These are phyloP conservation scores for Aspergillus sp. DNA, from an alignment of 2,329 filamentous ascomycete species.

Conservation along the genomic window DNA sequence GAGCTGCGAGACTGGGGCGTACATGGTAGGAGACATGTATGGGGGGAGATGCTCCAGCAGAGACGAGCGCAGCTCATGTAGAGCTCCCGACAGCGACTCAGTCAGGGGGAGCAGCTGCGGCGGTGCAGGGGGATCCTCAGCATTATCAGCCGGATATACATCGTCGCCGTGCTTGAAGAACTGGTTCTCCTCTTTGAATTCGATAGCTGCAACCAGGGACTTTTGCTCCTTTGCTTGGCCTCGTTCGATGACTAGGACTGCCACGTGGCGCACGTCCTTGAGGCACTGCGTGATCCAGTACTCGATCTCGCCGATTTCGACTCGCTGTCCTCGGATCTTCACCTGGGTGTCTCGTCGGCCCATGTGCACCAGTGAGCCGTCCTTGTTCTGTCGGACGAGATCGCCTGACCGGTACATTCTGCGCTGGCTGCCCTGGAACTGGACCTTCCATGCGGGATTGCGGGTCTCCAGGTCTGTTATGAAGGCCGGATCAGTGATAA, in stretches of 20 bases:
- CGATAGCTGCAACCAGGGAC: neutral
- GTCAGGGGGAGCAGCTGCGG: neutral
- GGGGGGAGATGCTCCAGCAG: neutral
- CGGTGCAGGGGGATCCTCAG: neutral
- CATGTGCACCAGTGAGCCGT: neutral
- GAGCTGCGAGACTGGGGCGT: neutral
- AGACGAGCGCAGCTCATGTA: neutral
- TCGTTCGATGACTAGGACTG: neutral
- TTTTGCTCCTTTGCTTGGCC: neutral
- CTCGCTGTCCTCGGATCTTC: neutral
- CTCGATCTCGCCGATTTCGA: neutral
- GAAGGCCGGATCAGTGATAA: constrained; percentile 18
- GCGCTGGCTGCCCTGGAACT: neutral
- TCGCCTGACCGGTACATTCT: neutral
- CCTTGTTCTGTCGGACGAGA: neutral
- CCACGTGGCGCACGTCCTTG: neutral
- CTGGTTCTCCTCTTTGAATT: neutral
- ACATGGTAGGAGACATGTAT: neutral
- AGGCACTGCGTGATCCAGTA: neutral
- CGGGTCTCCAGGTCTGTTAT: neutral
- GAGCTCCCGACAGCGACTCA: neutral
- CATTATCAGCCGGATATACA: neutral
- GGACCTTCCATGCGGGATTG: neutral
- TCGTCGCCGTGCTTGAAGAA: neutral
- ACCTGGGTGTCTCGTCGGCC: neutral